Base-by-base conservation (phyloP, 2,329 filamentous ascomycete species). In the Blumeria graminis region DNA sequence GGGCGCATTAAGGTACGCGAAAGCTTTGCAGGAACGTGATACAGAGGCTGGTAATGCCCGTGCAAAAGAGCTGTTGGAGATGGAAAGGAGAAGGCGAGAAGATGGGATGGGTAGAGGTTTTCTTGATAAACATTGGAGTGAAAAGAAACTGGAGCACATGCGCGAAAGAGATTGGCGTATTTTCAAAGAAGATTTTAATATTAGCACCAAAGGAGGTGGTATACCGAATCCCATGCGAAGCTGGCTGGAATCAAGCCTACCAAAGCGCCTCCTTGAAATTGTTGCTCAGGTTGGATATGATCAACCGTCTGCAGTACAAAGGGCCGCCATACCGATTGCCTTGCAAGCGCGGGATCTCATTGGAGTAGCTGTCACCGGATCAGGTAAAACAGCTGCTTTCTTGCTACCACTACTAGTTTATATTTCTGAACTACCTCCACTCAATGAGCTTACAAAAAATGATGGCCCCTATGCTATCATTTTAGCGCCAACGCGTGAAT, bases 151-250 rank as follows among this genome's bases (percentile, higher is more conserved):
- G 60, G 80, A 85, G 13, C 86, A 94, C 64, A 98, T 98, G 92
- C 85, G 87, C 60, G 89, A 96, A 70, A 77, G 92, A 67, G 92
- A 98, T 69, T 98, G 92, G 92, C 86, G 92, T 66, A 96, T 98
- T 63, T 95, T 98, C 80, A 98, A 96, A 71, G 92, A 96, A 69
- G 89, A 98, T 69, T 96, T 94, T 71, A 93, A 92, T 63, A 98
- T 98, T 67, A 76, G 83, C 43, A 95, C 88, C 8, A 96, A 94
- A 69, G 92, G 92, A 57, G 90, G 90, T 46, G 76, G 77, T 32
- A 87, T 96, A 57, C 92, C 92, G 0, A 90, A 96, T 64, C 92
- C 92, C 0, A 96, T 98, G 89, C 87, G 92, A 54, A 87, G 76
- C 62, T 98, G 92, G 92, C 67, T 77, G 51, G 92, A 98, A 69